These are phyloP conservation scores for Aureobasidium sp. DNA, from an alignment of 2,329 filamentous ascomycete genomes.

Conservation along the genomic window DNA sequence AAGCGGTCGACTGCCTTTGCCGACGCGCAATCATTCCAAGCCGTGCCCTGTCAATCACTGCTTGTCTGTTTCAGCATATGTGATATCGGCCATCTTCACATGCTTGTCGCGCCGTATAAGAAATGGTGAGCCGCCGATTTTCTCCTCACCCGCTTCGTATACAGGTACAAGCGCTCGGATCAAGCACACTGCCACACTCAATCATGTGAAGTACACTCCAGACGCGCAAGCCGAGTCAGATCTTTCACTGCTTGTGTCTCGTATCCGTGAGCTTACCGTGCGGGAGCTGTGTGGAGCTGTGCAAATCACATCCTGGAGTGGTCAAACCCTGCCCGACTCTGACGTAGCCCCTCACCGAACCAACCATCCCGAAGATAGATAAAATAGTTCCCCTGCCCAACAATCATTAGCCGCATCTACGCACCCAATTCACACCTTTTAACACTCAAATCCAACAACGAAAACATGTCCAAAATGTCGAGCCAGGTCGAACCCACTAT, in stretches of 20 bases:
- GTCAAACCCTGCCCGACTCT: neutral
- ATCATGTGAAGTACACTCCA: neutral
- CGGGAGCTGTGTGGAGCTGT: slow-evolving; percentile 5
- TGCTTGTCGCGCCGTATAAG: neutral
- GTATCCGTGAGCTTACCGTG: slow-evolving; percentile 2
- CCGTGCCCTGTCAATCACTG: neutral
- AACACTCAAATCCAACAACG: neutral
- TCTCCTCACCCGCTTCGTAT: neutral
- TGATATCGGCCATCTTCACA: neutral
- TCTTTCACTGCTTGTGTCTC: slow-evolving; percentile 7
- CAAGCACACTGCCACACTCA: slow-evolving; percentile 7
- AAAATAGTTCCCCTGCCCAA: neutral
- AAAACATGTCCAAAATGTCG: slow-evolving; percentile 6
- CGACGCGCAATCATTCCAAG: neutral
- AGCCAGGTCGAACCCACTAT: slow-evolving; percentile 7
- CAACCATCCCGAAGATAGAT: neutral
- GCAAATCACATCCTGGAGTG: neutral
- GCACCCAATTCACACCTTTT: neutral
- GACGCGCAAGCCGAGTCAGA: slow-evolving; percentile 11
- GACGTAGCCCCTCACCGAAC: neutral
- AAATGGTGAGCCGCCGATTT: no score
- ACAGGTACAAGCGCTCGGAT: neutral
- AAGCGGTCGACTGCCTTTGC: neutral
- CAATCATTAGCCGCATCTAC: neutral
- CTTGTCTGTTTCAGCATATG: slow-evolving; percentile 1